Evolutionary conservation across 2,329 filamentous ascomycete species (phyloP), one percentile per base, ranked within the genome.

Genomic region (Fusarium nygamai): DNA sequence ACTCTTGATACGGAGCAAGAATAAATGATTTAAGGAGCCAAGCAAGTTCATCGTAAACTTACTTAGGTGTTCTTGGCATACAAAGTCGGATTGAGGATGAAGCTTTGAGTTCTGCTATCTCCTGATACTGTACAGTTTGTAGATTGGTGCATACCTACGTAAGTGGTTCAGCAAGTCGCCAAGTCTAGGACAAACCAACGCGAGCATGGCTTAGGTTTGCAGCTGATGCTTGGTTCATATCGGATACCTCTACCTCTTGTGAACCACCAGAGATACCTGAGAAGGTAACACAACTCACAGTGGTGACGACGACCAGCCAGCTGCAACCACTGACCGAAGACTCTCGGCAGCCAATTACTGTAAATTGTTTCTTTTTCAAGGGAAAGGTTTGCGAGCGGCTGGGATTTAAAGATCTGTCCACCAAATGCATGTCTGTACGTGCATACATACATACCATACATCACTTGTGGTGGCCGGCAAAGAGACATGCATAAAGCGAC

Each of bases 331-430:
- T 71, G 54, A 48, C 57, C 29, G 41, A 67, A 57, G 54, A n/a
- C 33, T 56, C 36, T 59, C 59, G 43, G 41, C 31, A 44, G 44
- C 27, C 53, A 36, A 57, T 29, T 29, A 14, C 16, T 43, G n/a
- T 39, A 17, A 20, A 31, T 36, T 27, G 16, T 68, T 63, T 61
- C 64, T 50, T 44, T 44, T n/a, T 12, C 53, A 51, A 41, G 34
- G 33, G n/a, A 9, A 53, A 68, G 24, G 43, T 47, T 41, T 69
- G 67, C 34, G 59, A 70, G 71, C 47, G 71, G 66, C 47, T 67
- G 67, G 67, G 67, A 43, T 39, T n/a, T 33, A 36, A 41, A 69
- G 56, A 61, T 33, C 27, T 50, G 46, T 34, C 39, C 20, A 43
- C 56, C 6, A 27, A 46, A 20, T 27, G 19, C 19, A 38, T 50